Base-by-base conservation (phyloP, 2,329 filamentous ascomycete species). In the Fusarium avenaceum region DNA sequence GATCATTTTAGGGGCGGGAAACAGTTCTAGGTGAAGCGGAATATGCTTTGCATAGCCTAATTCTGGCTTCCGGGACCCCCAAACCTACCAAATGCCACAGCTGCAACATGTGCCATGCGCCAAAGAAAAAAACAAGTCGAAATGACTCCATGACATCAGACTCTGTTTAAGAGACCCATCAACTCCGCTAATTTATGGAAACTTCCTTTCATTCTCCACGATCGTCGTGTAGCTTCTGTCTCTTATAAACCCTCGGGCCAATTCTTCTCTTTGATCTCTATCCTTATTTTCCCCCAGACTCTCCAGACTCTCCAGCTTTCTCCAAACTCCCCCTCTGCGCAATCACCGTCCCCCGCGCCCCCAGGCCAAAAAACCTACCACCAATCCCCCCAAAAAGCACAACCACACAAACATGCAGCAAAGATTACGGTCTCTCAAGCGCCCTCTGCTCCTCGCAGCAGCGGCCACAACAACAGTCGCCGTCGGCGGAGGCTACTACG, bases 401-500 rank as follows among this genome's bases (percentile, higher is more conserved):
- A 46, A 19, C 17, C n/a, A 63, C 11, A 56, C 7, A 44, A 58
- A 46, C 51, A 81, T 81, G 80, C 74, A 77, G 45, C 73, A 76
- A 65, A 74, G 77, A 62, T 74, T 81, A 63, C 65, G 74, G 40
- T 73, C 73, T 40, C 72, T 80, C 51, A 75, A 77, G 70, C 76
- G 76, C 44, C 79, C 79, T 35, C 54, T 68, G 60, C 67, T 79
- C 46, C 70, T 76, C 48, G 76, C 74, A 50, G 73, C 75, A 11
- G 77, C 75, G 14, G 76, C 70, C 32, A 75, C 76, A 14, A 69
- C 67, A 46, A 75, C 69, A 13, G 71, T 74, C 11, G 71, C 67
- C 5, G 76, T 76, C 57, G 78, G 75, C 43, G 72, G 71, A 38
- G 62, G 76, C 49, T 64, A 76, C 60, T 78, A 79, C 63, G 58